Evolutionary conservation across 2,329 filamentous ascomycete species (phyloP), one percentile per base, ranked within the genome.

Genomic region (Stagonosporopsis chrysanthemi): DNA sequence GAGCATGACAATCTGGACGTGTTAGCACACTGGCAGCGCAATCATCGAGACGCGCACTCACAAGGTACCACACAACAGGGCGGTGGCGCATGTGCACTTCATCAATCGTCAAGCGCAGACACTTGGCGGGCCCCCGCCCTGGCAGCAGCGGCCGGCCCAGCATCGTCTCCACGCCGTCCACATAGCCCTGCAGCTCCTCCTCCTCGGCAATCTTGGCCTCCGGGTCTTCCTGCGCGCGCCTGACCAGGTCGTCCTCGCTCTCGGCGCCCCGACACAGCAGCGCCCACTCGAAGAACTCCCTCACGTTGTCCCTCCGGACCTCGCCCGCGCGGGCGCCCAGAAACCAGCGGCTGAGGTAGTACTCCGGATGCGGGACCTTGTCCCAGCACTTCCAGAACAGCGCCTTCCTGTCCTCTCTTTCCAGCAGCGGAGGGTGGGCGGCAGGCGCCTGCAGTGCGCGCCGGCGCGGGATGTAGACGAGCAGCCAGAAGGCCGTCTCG

Each of bases 251-350:
- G 3, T 65, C 64, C 17, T 66, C 65, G 24, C 77, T 75, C 44
- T 73, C 70, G 4, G 80, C 75, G 9, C 76, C 78, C 9, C 77
- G 76, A 60, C 88, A 86, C 57, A 88, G 84, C 66, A 91, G 86
- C 1, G 85, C 87, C 89, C 89, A 91, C 8, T 84, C 78, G 22
- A 89, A 72, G 64, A 90, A 90, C 60, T 89, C 86, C 62, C 81
- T 82, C 49, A 90, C 74, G 65, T 91, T 90, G n/a, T 90, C 87
- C n/a, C 83, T 78, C 41, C 82, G 80, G 52, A 91, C 85, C 31
- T 88, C 85, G 17, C 78, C 71, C 1, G 79, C 55, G 9, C 82
- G 77, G 1, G 87, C 85, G 29, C 84, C 85, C n/a, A 86, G 78
- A 62, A 90, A 90, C 89, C 89, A 91, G 58, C 81, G 79, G 45